These are phyloP conservation scores for Trametes sanguinea DNA, from an alignment of 768 basidiomycete genomes.

Conservation along the genomic window DNA sequence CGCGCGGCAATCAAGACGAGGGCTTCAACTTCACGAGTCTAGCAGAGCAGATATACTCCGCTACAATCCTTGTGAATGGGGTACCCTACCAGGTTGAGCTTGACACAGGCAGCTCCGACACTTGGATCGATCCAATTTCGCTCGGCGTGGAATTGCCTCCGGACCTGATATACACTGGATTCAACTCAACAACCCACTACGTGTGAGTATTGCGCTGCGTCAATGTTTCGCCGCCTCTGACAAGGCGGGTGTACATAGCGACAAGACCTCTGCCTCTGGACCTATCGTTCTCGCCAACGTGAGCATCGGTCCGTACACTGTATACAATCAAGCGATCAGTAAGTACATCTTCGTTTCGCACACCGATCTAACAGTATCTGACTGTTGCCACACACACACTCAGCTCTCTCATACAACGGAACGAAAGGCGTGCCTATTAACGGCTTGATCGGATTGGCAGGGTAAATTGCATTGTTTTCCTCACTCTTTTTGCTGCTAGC, in stretches of 20 bases:
- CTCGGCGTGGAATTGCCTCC: not conserved
- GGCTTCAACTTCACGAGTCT: slow-evolving; percentile 5
- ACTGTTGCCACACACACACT: not conserved
- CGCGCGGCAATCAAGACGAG: not conserved
- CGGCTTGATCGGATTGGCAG: slow-evolving; percentile 11
- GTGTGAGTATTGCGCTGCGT: not conserved
- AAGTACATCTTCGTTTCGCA: not conserved
- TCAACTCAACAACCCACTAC: slow-evolving; percentile 5
- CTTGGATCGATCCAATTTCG: slow-evolving; percentile 14
- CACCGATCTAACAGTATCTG: not conserved
- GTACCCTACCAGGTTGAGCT: slow-evolving; percentile 8
- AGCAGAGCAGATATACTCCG: not conserved
- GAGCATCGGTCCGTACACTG: slow-evolving; percentile 7
- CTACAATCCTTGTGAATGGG: slow-evolving; percentile 9
- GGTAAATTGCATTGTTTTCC: not conserved
- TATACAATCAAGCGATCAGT: slow-evolving; percentile 18
- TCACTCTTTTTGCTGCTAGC: too few species aligned
- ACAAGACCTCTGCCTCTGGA: slow-evolving; percentile 1
- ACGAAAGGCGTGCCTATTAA: not conserved
- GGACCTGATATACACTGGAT: not conserved
- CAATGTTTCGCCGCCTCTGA: too few species aligned
- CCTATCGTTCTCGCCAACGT: slow-evolving; percentile 10
- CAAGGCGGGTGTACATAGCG: not conserved
- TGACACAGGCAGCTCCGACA: slow-evolving; percentile 14
- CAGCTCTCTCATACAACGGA: not conserved